Base-by-base conservation (phyloP, 2,329 filamentous ascomycete species). In the Fusarium ambrosium region DNA sequence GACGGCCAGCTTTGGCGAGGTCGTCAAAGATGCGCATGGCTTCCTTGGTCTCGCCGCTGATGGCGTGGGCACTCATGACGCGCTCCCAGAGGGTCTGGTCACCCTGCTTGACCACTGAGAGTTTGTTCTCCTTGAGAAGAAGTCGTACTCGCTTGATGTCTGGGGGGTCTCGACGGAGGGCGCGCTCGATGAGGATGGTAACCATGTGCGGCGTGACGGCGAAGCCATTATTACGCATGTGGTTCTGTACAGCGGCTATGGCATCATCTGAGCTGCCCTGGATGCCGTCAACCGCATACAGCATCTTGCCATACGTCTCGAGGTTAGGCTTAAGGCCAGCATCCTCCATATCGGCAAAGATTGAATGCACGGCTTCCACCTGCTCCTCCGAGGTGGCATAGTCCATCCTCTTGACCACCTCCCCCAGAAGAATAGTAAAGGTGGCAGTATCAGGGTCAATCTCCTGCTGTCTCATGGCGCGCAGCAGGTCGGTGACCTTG, bases 31-130 rank as follows among this genome's bases (percentile, higher is more conserved):
- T 82, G 58, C 79, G 79, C 76, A 89, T 83, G 2, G 90, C 89
- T 36, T 81, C 84, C 37, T 80, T 80, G 0, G 87, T 82, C 68
- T 92, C 86, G 55, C 89, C 88, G 11, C 84, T 82, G 14, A 82
- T 74, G 9, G 92, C 89, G 80, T 92, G 94, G 2, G 92, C 92
- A 78, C 91, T 89, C 72, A 95, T 88, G 70, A 93, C 86, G 63
- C 92, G 88, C 81, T 94, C 92, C 87, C 92, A 95, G 76, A 95
- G 90, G 16, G 92, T 87, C 70, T 87, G 86, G 80, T 95, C 92
- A 64, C 82, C 83, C 58, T 80, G 71, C 7, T 70, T 62, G 58
- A 82, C 77, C 68, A 66, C 74, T 3, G 65, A 73, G 71, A 89
- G 83, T 27, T 89, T 82, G 68, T 87, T 85, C 79, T 93, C 89